Evolutionary conservation across 345 rosid species (phyloP).

Genomic region (Lepidium africanum): DNA sequence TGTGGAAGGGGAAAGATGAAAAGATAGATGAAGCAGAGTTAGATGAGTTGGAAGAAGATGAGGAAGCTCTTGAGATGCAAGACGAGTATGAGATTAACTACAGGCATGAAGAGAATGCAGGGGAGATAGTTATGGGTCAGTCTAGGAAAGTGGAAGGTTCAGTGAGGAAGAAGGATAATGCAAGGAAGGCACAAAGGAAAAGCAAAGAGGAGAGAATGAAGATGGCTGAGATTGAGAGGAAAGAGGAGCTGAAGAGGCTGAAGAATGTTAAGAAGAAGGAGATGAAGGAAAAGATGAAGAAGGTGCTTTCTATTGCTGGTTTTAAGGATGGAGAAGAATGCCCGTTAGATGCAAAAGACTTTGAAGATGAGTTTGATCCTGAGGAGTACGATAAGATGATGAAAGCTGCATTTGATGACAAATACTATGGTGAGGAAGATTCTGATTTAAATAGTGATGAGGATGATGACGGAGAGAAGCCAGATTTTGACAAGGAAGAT

Average conservation of each 20-base stretch:
- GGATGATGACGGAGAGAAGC: conserved; percentile 51
- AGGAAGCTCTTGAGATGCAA: conserved; percentile 45
- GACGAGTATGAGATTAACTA: conserved; percentile 57
- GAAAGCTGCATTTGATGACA: conserved; percentile 54
- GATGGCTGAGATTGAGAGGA: conserved; percentile 57
- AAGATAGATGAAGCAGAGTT: conserved; percentile 40
- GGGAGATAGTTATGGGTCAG: conserved; percentile 62
- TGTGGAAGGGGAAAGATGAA: conserved; percentile 64
- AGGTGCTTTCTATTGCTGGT: conserved; percentile 64
- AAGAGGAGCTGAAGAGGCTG: conserved; percentile 77
- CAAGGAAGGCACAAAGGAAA: conserved; percentile 68
- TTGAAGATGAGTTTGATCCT: conserved; percentile 82
- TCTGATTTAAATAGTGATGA: conserved; percentile 36
- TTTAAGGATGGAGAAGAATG: conserved; percentile 43
- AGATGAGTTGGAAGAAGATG: conserved; percentile 47
- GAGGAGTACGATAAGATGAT: conserved; percentile 71
- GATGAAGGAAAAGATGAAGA: conserved; percentile 66
- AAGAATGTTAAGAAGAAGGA: conserved; percentile 90
- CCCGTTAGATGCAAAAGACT: conserved; percentile 26
- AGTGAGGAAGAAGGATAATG: conserved; percentile 67
- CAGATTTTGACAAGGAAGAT: conserved; percentile 81
- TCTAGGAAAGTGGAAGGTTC: conserved; percentile 71
- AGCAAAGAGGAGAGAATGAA: conserved; percentile 65
- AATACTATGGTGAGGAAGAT: conserved; percentile 64
- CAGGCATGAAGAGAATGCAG: conserved; percentile 63